These are phyloP conservation scores for Microcos paniculata DNA, from an alignment of 345 rosid genomes.

Conservation along the genomic window DNA sequence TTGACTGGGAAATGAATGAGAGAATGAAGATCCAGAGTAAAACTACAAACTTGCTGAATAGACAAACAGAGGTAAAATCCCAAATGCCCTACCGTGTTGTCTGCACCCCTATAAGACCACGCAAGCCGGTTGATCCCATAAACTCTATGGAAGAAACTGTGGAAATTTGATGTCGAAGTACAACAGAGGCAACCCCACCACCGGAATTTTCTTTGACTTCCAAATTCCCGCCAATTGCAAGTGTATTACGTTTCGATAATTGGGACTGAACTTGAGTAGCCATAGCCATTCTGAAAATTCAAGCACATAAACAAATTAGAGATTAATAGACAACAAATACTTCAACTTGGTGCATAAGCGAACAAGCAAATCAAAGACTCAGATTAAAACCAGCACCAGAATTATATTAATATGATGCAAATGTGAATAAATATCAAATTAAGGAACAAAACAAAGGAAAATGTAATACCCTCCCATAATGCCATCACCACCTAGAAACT, in stretches of 20 bases:
- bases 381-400: not conserved
- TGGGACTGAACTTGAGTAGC: slow-evolving; percentile 76
- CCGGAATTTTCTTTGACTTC: slow-evolving; percentile 67
- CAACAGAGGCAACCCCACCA: slow-evolving; percentile 67
- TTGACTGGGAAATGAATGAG: slow-evolving; percentile 45
- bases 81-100: slow-evolving; percentile 62
- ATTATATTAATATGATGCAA: not conserved
- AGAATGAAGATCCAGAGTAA: slow-evolving; percentile 9
- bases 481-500: slow-evolving; percentile 77
- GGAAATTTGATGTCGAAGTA: slow-evolving; percentile 71
- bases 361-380: not conserved
- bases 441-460: not conserved
- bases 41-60: not conserved
- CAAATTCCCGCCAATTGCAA: slow-evolving; percentile 78
- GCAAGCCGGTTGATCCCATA: slow-evolving; percentile 77
- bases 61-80: slow-evolving; percentile 5
- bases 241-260: slow-evolving; percentile 64
- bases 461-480: slow-evolving; percentile 73
- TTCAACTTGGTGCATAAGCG: not conserved
- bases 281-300: slow-evolving; percentile 74
- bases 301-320: slow-evolving; percentile 7
- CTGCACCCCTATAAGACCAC: slow-evolving; percentile 68
- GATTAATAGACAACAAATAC: not conserved
- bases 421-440: not conserved
- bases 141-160: slow-evolving; percentile 77